Evolutionary conservation across 306 rosid species (phyloP), one percentile per base, ranked within the genome.

Genomic region (Pterocarpus macrocarpus): DNA sequence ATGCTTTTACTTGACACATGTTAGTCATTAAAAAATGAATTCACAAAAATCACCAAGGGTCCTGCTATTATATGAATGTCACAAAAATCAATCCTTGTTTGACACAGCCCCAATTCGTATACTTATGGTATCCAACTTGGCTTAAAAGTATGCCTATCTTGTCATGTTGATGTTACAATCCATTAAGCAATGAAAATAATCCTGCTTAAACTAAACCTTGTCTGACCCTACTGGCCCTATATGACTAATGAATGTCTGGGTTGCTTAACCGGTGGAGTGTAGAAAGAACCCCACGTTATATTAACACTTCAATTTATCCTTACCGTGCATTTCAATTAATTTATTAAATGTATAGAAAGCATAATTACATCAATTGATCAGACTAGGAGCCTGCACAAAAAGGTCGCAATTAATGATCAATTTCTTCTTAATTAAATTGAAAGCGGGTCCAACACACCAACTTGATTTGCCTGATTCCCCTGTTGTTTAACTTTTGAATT

Each of bases 111-210:
- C n/a, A 59, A 73, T 57, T 59, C 80, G 59, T 76, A 62, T 81
- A 67, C 38, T 43, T 62, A 61, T 69, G 78, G 44, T 2, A 62
- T 68, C 50, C 81, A 77, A 72, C 83, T 87, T 81, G 58, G 70
- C 79, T 73, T 66, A 34, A 81, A 84, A 80, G 80, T 62, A 38
- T 78, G 0, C 53, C 4, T 80, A 72, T 77, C 71, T 77, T 53
- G 50, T 81, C 80, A 77, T 12, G 67, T 63, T 32, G 82, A 75
- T 56, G 39, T 78, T 71, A 59, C 17, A 52, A 58, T 35, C 69
- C 50, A 75, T 64, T 66, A 66, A 85, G 81, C 78, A 50, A 52
- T 66, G 45, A 45, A 61, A 71, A 41, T 28, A 14, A 30, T 41
- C 39, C 45, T 68, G 64, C 32, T 74, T 84, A 69, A 61, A 75